A percentile compares a stretch with the other conserved stretches of the same genome.
Conservation (phyloP, 2,329 filamentous ascomycete genomes). For the Fusarium dimerum region DNA sequence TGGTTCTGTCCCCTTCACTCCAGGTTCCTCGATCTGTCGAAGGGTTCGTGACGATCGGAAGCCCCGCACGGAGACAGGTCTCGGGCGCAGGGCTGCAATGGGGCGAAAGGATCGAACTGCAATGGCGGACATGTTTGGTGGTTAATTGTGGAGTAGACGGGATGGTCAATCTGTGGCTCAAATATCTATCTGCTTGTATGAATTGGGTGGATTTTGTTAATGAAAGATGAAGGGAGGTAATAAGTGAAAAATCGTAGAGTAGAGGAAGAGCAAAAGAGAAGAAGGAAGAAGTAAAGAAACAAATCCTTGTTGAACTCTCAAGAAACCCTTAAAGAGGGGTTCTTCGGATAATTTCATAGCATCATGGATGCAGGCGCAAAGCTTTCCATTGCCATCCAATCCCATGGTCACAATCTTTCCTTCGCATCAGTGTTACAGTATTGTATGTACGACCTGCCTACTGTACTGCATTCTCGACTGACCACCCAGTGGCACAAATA, state of each 20-base stretch:
- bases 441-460: too few relatives aligned
- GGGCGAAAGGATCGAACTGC: constrained; percentile 14
- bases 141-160: constrained; percentile 3
- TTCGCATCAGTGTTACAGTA: too few relatives aligned
- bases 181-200: constrained; percentile 5
- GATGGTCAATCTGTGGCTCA: constrained; percentile 7
- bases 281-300: not conserved
- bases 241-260: not conserved
- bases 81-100: not conserved
- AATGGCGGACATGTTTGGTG: constrained; percentile 11
- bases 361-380: constrained; percentile 18
- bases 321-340: constrained; percentile 9
- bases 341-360: constrained; percentile 19
- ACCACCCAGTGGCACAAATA: too few relatives aligned
- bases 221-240: too few relatives aligned
- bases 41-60: constrained; percentile 19
- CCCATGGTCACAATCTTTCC: not conserved
- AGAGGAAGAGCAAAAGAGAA: not conserved
- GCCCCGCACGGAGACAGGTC: constrained; percentile 13
- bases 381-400: not conserved
- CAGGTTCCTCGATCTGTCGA: constrained; percentile 3
- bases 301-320: not conserved
- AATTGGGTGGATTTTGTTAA: not conserved
- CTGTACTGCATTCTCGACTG: too few relatives aligned
- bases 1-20: not conserved